A percentile compares a stretch with the other conserved stretches of the same genome.
These are phyloP conservation scores for Phyllosticta citrichinensis DNA, from an alignment of 2,329 filamentous ascomycete species.

Conservation along the genomic window DNA sequence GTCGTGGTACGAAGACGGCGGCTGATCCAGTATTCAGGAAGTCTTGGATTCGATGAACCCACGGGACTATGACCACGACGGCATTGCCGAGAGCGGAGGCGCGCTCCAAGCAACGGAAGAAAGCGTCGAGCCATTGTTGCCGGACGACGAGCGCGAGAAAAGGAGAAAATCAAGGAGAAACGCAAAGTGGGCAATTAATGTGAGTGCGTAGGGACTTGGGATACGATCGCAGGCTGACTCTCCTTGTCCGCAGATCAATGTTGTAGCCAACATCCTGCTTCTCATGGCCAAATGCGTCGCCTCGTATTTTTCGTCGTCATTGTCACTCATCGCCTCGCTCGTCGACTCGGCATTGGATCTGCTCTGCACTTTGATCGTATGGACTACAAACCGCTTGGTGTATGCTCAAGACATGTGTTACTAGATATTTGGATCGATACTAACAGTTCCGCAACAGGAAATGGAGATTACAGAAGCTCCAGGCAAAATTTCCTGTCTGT, in stretches of 20 bases:
- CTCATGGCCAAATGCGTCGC: constrained; percentile 47
- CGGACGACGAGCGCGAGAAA: constrained; percentile 43
- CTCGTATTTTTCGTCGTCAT: constrained; percentile 45
- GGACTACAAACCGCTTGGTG: constrained; percentile 50
- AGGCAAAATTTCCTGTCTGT: constrained; percentile 43
- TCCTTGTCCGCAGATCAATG: constrained; percentile 37
- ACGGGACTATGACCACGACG: constrained; percentile 45
- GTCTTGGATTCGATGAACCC: constrained; percentile 52
- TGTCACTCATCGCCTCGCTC: constrained; percentile 52
- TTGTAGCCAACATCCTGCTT: constrained; percentile 49
- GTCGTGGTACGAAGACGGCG: constrained; percentile 21
- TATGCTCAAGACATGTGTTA: background rate
- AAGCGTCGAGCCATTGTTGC: constrained; percentile 45
- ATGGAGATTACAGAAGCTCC: constrained; percentile 44
- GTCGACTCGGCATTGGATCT: constrained; percentile 53
- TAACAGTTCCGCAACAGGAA: constrained; percentile 14
- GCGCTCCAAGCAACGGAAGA: constrained; percentile 40
- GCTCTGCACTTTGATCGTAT: constrained; percentile 51
- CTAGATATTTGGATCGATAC: background rate
- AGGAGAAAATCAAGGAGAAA: constrained; percentile 37
- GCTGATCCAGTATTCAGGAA: background rate
- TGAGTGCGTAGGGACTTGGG: constrained; percentile 13
- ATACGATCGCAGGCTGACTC: background rate
- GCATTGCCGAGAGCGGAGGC: constrained; percentile 41
- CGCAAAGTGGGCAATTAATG: constrained; percentile 48